These are phyloP conservation scores for Metarhizium humberi DNA, from an alignment of 2,329 filamentous ascomycete genomes.

Conservation along the genomic window DNA sequence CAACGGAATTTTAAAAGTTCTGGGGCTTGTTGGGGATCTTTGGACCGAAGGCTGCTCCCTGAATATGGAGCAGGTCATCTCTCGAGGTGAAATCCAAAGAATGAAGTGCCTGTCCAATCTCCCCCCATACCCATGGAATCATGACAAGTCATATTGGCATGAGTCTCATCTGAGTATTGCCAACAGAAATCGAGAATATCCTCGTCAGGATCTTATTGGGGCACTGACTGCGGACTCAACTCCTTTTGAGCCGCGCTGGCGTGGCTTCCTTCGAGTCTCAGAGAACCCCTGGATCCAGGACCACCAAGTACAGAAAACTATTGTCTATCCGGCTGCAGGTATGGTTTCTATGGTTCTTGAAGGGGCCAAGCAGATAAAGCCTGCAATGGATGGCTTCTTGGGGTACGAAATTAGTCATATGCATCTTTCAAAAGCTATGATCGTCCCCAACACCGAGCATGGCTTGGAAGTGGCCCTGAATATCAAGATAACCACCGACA, in stretches of 20 bases:
- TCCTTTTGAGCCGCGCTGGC: slow-evolving; percentile 38
- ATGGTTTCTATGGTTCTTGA: slow-evolving; percentile 41
- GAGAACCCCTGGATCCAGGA: slow-evolving; percentile 45
- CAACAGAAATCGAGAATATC: slow-evolving; percentile 33
- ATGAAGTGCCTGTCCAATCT: slow-evolving; percentile 33
- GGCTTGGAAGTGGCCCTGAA: slow-evolving; percentile 43
- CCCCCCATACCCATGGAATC: slow-evolving; percentile 47
- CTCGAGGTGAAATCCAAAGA: slow-evolving; percentile 7
- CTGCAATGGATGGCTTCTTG: slow-evolving; percentile 12
- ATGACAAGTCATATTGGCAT: slow-evolving; percentile 42
- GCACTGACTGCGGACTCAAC: slow-evolving; percentile 32
- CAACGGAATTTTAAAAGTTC: slow-evolving; percentile 14
- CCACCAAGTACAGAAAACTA: slow-evolving; percentile 40
- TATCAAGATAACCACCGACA: slow-evolving; percentile 21
- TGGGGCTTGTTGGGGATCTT: slow-evolving; percentile 23
- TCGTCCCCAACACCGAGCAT: slow-evolving; percentile 34
- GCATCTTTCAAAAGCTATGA: slow-evolving; percentile 39
- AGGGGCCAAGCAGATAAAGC: slow-evolving; percentile 30
- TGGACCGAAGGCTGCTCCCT: slow-evolving; percentile 26
- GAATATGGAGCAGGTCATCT: slow-evolving; percentile 21
- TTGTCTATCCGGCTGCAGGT: slow-evolving; percentile 41
- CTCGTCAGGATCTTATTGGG: slow-evolving; percentile 43
- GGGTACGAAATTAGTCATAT: slow-evolving; percentile 37
- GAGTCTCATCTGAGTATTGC: slow-evolving; percentile 37
- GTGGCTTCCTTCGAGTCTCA: slow-evolving; percentile 36